These are phyloP conservation scores for Centaurea solstitialis DNA, from an alignment of 129 eudicot species.

Conservation along the genomic window DNA sequence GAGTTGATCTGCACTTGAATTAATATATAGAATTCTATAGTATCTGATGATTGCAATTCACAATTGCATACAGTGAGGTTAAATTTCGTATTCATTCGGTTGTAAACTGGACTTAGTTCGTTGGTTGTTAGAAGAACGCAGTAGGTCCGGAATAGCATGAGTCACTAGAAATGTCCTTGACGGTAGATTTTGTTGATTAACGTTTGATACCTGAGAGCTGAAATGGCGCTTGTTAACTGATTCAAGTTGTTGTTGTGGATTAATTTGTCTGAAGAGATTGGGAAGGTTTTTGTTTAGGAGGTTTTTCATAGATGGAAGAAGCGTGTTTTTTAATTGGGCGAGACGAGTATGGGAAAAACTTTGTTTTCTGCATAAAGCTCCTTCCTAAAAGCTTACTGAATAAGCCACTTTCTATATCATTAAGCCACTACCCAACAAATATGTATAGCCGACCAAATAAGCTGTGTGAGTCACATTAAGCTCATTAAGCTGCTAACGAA, in stretches of 20 bases:
- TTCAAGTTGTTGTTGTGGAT: too few species aligned
- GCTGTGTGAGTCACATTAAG: too few species aligned
- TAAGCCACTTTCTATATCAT: too few species aligned
- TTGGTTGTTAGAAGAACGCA: neutral
- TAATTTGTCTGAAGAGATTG: too few species aligned
- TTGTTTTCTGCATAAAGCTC: too few species aligned
- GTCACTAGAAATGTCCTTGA: neutral
- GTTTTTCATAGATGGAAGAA: too few species aligned
- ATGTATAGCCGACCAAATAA: too few species aligned
- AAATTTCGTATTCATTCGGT: neutral
- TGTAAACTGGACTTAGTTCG: neutral
- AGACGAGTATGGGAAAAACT: too few species aligned
- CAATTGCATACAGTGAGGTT: neutral
- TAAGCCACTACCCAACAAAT: too few species aligned
- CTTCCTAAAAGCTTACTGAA: too few species aligned
- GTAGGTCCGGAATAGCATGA: neutral
- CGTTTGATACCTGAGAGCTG: neutral
- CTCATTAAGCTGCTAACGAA: too few species aligned
- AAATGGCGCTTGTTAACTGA: neutral
- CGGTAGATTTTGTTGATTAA: neutral
- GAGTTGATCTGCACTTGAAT: neutral
- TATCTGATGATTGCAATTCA: neutral
- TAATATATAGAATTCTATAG: neutral
- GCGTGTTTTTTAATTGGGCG: too few species aligned
- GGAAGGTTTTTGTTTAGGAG: neutral